Evolutionary conservation across 805 yeast genomes (phyloP).

Genomic region (Sugiyamaella boreocaroliniensis): DNA sequence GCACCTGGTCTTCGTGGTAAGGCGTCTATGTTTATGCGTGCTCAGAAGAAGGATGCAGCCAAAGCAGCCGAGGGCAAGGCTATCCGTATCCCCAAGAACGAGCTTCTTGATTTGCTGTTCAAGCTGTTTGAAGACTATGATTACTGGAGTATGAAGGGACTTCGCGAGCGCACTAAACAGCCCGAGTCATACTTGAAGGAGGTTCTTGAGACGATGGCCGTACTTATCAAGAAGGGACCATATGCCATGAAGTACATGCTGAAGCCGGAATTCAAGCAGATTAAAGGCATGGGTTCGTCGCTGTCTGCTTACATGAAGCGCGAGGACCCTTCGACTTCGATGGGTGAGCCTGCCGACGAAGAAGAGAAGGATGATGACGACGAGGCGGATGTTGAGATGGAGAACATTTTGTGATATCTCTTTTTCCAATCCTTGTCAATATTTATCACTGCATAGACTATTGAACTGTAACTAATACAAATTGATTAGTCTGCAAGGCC

Average conservation of each 20-base stretch:
- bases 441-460: too few relatives aligned
- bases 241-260: slow-evolving; percentile 87
- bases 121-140: slow-evolving; percentile 89
- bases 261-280: slow-evolving; percentile 80
- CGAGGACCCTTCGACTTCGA: slow-evolving; percentile 12
- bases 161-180: slow-evolving; percentile 89
- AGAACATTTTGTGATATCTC: slow-evolving; percentile 35
- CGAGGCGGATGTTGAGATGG: slow-evolving; percentile 71
- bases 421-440: not conserved
- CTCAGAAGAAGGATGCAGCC: slow-evolving; percentile 29
- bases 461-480: too few relatives aligned
- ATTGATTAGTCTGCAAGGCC: too few relatives aligned
- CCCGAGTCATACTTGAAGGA: slow-evolving; percentile 88
- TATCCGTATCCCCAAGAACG: slow-evolving; percentile 88
- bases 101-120: slow-evolving; percentile 80
- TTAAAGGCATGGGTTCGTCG: slow-evolving; percentile 38
- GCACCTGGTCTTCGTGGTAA: slow-evolving; percentile 73
- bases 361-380: slow-evolving; percentile 49
- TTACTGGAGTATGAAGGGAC: slow-evolving; percentile 92
- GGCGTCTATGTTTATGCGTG: slow-evolving; percentile 59
- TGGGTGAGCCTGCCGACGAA: slow-evolving; percentile 31
- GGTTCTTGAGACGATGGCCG: slow-evolving; percentile 82
- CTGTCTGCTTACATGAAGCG: slow-evolving; percentile 18
- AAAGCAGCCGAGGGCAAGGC: slow-evolving; percentile 70
- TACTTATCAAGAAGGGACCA: slow-evolving; percentile 88